Conservation (phyloP, 345 rosid species). For the Eucalyptus decipiens region DNA sequence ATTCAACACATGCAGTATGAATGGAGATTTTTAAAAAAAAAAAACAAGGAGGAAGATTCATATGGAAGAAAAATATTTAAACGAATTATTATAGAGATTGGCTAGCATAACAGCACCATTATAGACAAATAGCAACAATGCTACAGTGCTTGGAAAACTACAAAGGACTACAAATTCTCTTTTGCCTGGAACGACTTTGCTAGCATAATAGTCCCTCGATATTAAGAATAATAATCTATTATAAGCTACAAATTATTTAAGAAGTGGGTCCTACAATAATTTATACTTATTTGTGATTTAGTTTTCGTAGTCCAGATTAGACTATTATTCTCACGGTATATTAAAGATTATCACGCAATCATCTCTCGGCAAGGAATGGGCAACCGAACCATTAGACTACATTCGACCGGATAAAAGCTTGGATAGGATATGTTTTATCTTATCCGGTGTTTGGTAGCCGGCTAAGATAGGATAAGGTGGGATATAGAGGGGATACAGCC, state of each 20-base stretch:
- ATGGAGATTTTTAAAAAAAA: neutral
- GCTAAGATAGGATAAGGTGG: too few relatives aligned
- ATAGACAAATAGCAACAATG: neutral
- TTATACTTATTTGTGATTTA: too few relatives aligned
- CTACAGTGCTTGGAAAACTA: neutral
- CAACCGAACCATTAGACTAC: neutral
- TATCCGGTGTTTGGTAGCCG: too few relatives aligned
- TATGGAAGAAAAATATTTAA: neutral
- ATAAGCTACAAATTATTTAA: too few relatives aligned
- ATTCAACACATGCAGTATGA: neutral
- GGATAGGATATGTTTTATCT: too few relatives aligned
- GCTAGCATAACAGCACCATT: neutral
- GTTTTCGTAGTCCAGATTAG: accelerated
- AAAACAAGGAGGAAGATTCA: neutral
- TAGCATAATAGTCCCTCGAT: too few relatives aligned
- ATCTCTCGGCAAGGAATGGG: neutral
- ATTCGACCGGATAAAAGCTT: too few relatives aligned
- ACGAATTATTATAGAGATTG: neutral
- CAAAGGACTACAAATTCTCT: neutral
- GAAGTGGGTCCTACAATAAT: too few relatives aligned
- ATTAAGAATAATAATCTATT: too few relatives aligned
- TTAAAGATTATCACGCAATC: too few relatives aligned
- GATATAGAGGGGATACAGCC: too few relatives aligned
- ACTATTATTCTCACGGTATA: too few relatives aligned
- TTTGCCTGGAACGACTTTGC: neutral